These are phyloP conservation scores for Ogataea pignaliae DNA, from an alignment of 805 yeast genomes.

Conservation along the genomic window DNA sequence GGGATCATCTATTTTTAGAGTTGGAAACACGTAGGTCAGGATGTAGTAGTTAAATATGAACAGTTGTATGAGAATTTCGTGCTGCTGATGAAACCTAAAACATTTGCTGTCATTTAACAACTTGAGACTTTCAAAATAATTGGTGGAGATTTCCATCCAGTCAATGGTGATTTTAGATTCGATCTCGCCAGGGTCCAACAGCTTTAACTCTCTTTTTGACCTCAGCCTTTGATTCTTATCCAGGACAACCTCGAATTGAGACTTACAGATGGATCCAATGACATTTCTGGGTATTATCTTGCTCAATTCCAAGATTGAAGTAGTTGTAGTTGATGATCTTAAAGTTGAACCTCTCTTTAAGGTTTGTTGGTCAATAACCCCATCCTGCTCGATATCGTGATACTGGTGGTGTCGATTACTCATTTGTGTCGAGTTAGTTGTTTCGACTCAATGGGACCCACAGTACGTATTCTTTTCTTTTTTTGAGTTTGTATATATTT, in stretches of 20 bases:
- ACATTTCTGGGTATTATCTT: neutral
- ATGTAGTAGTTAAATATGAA: constrained; percentile 18
- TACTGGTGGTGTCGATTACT: too few species aligned
- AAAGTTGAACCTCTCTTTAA: too few species aligned
- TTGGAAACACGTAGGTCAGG: constrained; percentile 12
- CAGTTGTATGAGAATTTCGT: constrained; percentile 17
- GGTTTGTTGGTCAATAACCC: too few species aligned
- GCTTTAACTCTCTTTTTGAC: neutral
- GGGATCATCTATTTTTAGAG: constrained; percentile 4
- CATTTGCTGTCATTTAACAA: constrained; percentile 7
- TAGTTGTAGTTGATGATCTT: neutral
- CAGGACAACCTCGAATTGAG: constrained; percentile 12
- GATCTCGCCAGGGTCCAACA: neutral
- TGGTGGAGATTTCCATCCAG: constrained; percentile 23
- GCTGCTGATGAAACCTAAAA: constrained; percentile 13
- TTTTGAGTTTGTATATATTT: too few species aligned
- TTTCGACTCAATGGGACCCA: too few species aligned
- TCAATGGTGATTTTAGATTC: constrained; percentile 7
- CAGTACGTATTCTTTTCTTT: too few species aligned
- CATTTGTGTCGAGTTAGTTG: too few species aligned
- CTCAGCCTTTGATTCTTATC: constrained; percentile 5
- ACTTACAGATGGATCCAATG: constrained; percentile 1
- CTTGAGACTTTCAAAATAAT: constrained; percentile 17
- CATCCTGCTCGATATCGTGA: too few species aligned
- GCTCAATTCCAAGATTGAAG: neutral